Evolutionary conservation across 176 grass and related monocot species (phyloP), one percentile per base, ranked within the genome.

Genomic region (Cymbopogon citratus): DNA sequence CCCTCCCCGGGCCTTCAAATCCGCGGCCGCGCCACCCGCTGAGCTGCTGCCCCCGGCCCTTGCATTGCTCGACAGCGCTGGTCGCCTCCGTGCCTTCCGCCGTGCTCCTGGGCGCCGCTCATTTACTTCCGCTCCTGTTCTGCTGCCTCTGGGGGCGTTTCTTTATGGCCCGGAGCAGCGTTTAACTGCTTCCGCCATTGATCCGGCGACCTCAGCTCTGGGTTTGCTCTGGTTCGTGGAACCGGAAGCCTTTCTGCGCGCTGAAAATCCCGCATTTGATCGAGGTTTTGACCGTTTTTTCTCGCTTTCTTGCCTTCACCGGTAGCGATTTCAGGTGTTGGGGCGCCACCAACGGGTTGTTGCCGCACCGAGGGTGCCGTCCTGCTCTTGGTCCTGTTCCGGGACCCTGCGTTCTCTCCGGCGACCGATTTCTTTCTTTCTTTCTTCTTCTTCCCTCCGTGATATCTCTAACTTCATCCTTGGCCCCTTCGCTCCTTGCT

Each of bases 101-200:
- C 87, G 78, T 12, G 60, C 28, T 90, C 45, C 75, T 40, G 38
- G 67, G 48, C 41, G 60, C 11, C 6, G 9, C 8, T 34, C 84
- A 86, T 82, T 86, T 79, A 90, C 69, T 82, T 46, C 67, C 59
- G 78, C 69, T 48, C 67, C 45, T 59, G 25, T 69, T 41, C 80
- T 74, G 80, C 31, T 33, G 31, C 41, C 41, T 49, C 70, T 73
- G 69, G 1, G 13, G 31, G 7, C 21, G 39, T 74, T 86, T 67
- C 79, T 68, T 80, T 19, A 10, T 60, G 73, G 21, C 16, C 57
- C 7, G 79, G 49, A 81, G 68, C 83, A 76, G 43, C 60, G 24
- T 14, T 82, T 89, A 85, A 78, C 87, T 85, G 72, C 78, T 18
- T 63, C 63, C 8, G 40, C 68, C 80, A 87, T 87, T 83, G 69